Conservation (phyloP, 2,329 filamentous ascomycete genomes). For the Aspergillus hiratsukae region DNA sequence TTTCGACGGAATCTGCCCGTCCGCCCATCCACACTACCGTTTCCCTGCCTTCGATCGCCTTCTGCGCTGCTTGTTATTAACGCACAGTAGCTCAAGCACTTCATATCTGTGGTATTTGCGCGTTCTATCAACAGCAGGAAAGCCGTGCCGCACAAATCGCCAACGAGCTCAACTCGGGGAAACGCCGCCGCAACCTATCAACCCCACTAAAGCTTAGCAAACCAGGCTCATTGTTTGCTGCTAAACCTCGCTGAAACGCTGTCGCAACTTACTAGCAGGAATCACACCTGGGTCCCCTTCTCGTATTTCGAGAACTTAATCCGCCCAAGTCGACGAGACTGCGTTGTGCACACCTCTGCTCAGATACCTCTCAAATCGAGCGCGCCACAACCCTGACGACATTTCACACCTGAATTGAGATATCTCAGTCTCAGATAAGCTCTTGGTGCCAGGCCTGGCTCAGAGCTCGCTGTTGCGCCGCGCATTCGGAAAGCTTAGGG, state of each 20-base stretch:
- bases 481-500: neutral
- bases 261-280: neutral
- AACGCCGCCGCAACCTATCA: neutral
- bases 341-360: neutral
- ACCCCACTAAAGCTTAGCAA: neutral
- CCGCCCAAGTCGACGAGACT: neutral
- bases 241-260: constrained; percentile 5
- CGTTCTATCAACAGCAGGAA: neutral
- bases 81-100: neutral
- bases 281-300: neutral
- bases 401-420: neutral
- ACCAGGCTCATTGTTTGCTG: neutral
- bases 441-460: neutral
- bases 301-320: neutral
- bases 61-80: neutral
- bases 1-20: neutral
- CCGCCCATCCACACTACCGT: neutral
- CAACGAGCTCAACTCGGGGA: constrained; percentile 3
- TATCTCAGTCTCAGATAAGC: neutral
- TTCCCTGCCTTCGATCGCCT: neutral
- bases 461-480: neutral
- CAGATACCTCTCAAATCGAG: neutral
- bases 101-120: neutral
- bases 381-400: neutral
- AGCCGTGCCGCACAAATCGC: constrained; percentile 7